Evolutionary conservation across 2,329 filamentous ascomycete species (phyloP), one percentile per base, ranked within the genome.

Genomic region (Chaetomium sp.): DNA sequence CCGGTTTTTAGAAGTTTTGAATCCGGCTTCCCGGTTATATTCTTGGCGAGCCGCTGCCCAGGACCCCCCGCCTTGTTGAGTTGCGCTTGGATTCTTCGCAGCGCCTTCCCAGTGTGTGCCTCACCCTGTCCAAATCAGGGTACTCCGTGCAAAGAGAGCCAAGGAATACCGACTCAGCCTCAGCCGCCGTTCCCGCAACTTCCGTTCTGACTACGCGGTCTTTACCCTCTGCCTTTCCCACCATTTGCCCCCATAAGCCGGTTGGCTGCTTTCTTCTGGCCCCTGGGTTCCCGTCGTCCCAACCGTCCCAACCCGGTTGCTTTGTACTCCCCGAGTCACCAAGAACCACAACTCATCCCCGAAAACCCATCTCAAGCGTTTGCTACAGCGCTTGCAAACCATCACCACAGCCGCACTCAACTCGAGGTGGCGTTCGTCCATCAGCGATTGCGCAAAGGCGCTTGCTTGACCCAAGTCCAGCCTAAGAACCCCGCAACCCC

Each of bases 161-260:
- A 27, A 37, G 37, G 36, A 53, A 56, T 47, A 45, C 9, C 12
- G n/a, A 58, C 58, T 65, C 64, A 61, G 62, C 60, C 61, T 60
- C 61, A 59, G 61, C 64, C 64, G 61, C 61, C 53, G 48, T 53
- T 58, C 61, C 64, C 64, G 64, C 61, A 55, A 38, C 54, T 36
- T 48, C 52, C 34, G 42, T 41, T 41, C 53, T 46, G 45, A 50
- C 19, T 50, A 11, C 50, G 51, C 41, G 48, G 48, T 19, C 27
- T 9, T 38, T 37, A 11, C 35, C 35, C 45, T 42, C 27, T 40
- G 9, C 19, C 44, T 27, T 27, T 40, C 33, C 34, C 36, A 46
- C 35, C 40, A 27, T 27, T 27, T 27, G 19, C 19, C 19, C 19
- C 19, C 19, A 27, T 27, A 27, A 27, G 19, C 19, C 19, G 19